These are phyloP conservation scores for Phytophthora tentaculata DNA, from an alignment of 352 stramenopile species.

Conservation along the genomic window DNA sequence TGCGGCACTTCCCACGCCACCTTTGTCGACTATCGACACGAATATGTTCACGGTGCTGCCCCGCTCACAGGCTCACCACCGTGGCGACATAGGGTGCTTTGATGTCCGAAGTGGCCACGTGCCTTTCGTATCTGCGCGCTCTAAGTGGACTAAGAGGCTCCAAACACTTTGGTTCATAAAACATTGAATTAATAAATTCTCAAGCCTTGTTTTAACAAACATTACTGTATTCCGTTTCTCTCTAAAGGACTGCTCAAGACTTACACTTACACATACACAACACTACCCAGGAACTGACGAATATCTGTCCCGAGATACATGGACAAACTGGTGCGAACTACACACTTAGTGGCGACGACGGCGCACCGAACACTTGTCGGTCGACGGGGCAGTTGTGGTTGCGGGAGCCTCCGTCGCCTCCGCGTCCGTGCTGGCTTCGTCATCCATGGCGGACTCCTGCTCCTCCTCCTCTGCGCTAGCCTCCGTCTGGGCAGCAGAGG, in stretches of 20 bases:
- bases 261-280: constrained; percentile 31
- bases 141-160: no score
- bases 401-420: constrained; percentile 21
- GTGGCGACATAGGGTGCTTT: background rate
- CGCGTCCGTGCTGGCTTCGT: constrained; percentile 17
- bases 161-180: no score
- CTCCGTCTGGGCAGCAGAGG: constrained; percentile 12
- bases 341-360: constrained; percentile 35
- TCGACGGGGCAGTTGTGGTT: constrained; percentile 14
- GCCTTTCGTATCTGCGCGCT: no score
- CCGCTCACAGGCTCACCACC: constrained; percentile 10
- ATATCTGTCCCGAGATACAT: constrained; percentile 17
- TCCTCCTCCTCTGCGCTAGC: constrained; percentile 7
- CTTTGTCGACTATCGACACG: constrained; percentile 16
- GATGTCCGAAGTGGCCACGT: constrained; percentile 12
- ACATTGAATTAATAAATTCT: no score
- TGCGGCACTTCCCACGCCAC: background rate
- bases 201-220: no score
- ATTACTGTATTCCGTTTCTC: constrained; percentile 22
- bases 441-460: constrained; percentile 2
- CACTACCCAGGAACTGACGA: constrained; percentile 16
- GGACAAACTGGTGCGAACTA: background rate
- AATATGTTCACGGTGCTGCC: background rate
- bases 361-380: constrained; percentile 41
- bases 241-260: constrained; percentile 24